These are phyloP conservation scores for Mycosphaerella sp. DNA, from an alignment of 2,329 filamentous ascomycete species.

Conservation along the genomic window DNA sequence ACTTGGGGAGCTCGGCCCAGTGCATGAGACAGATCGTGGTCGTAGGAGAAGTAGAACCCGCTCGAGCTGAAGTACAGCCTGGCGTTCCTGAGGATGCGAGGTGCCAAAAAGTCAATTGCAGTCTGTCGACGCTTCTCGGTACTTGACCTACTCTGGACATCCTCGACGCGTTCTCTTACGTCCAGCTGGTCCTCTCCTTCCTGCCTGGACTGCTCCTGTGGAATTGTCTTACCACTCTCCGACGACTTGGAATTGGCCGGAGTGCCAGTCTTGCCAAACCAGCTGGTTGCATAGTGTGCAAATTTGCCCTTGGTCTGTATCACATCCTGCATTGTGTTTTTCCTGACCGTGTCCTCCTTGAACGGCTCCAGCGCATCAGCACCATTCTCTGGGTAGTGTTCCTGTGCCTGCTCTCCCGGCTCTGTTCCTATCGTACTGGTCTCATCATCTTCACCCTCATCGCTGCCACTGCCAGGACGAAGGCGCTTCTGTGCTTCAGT, in stretches of 20 bases:
- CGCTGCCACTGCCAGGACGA: constrained; percentile 18
- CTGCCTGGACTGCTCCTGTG: constrained; percentile 32
- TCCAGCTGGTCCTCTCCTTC: constrained; percentile 28
- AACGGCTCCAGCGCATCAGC: constrained; percentile 29
- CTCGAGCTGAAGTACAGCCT: constrained; percentile 74
- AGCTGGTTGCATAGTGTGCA: constrained; percentile 79
- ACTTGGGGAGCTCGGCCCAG: constrained; percentile 38
- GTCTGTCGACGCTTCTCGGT: constrained; percentile 9
- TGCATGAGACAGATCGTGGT: constrained; percentile 78
- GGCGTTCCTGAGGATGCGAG: constrained; percentile 76
- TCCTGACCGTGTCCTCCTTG: constrained; percentile 31
- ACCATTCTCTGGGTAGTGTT: constrained; percentile 16
- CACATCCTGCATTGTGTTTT: constrained; percentile 73
- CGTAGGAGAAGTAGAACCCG: constrained; percentile 95
- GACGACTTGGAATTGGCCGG: constrained; percentile 62
- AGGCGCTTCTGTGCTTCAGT: constrained; percentile 28
- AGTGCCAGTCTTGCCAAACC: constrained; percentile 86
- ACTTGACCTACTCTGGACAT: background rate
- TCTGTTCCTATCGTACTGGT: constrained; percentile 32
- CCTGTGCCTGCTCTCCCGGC: constrained; percentile 16
- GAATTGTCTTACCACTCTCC: constrained; percentile 55
- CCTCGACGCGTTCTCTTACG: constrained; percentile 13
- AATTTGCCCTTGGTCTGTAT: constrained; percentile 77
- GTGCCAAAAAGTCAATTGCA: constrained; percentile 52
- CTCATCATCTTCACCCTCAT: constrained; percentile 25